Conservation (phyloP, 2,329 filamentous ascomycete species). For the Talaromyces sp. region DNA sequence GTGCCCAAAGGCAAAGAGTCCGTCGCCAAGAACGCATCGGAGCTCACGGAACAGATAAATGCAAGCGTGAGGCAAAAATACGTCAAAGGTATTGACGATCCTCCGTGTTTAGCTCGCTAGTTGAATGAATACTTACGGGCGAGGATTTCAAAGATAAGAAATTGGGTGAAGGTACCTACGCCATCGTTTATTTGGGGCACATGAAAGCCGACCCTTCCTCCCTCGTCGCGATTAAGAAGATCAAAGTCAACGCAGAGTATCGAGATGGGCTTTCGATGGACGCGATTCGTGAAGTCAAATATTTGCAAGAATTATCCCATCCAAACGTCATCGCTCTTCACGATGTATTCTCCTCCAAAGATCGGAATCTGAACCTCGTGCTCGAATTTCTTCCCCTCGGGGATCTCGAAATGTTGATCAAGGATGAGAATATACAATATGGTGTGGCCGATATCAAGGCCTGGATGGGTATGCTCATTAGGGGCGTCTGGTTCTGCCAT, state of each 20-base stretch:
- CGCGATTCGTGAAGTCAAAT: constrained; percentile 91
- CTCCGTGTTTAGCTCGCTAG: neutral
- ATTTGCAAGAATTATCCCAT: constrained; percentile 87
- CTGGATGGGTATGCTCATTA: constrained; percentile 96
- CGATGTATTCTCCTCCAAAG: constrained; percentile 90
- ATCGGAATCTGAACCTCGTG: constrained; percentile 93
- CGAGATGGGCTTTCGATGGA: constrained; percentile 90
- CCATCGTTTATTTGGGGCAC: constrained; percentile 87
- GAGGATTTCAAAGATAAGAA: constrained; percentile 62
- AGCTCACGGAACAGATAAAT: constrained; percentile 69
- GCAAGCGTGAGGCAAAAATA: constrained; percentile 82
- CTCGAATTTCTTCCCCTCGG: constrained; percentile 91
- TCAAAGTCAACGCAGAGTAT: constrained; percentile 56
- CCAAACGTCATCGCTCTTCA: constrained; percentile 92
- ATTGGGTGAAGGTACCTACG: constrained; percentile 94
- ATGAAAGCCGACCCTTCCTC: constrained; percentile 65
- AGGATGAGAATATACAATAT: constrained; percentile 77
- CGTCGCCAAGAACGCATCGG: constrained; percentile 30
- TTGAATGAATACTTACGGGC: neutral
- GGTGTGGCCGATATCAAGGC: constrained; percentile 88
- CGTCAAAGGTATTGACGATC: constrained; percentile 61
- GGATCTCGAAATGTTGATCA: constrained; percentile 90
- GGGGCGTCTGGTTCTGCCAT: constrained; percentile 94
- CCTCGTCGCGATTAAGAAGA: constrained; percentile 65
- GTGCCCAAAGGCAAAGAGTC: constrained; percentile 30